A percentile compares a stretch with the other conserved stretches of the same genome.
phyloP scores from a whole-genome alignment of 75 land plant genomes.

The Isoetes taiwanensis region DNA sequence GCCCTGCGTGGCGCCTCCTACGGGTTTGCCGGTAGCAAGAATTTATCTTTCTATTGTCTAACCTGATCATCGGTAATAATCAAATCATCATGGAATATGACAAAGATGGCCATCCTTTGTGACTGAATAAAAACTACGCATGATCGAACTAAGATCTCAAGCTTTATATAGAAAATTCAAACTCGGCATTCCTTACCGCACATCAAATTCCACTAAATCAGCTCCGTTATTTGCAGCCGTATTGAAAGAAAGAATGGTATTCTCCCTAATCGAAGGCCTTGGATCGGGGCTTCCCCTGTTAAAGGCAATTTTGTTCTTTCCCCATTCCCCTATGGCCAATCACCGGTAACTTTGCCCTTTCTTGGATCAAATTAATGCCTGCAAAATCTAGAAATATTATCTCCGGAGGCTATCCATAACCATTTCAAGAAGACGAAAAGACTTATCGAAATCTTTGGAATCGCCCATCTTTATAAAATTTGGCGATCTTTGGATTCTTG shows the following conservation, averaged over 20 bases:
- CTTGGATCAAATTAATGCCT: neutral
- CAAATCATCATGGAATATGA: constrained; percentile 3
- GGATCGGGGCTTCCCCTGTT: neutral
- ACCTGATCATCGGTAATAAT: neutral
- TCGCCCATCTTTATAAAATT: too few relatives aligned
- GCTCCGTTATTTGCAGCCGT: constrained; percentile 5
- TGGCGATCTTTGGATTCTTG: too few relatives aligned
- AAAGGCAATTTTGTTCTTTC: constrained; percentile 3
- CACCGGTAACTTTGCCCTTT: neutral
- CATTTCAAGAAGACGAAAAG: too few relatives aligned
- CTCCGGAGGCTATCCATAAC: too few relatives aligned
- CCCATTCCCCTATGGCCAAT: constrained; percentile 5
- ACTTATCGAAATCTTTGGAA: too few relatives aligned
- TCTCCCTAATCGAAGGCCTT: constrained; percentile 7
- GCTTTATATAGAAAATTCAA: neutral
- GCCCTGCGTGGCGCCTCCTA: too few relatives aligned
- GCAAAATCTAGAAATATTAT: too few relatives aligned
- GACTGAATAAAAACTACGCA: neutral
- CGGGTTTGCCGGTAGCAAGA: too few relatives aligned
- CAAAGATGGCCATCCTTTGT: neutral
- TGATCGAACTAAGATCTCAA: neutral
- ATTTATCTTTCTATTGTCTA: too few relatives aligned
- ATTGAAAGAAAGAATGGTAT: constrained; percentile 1
- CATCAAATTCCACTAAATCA: constrained; percentile 3
- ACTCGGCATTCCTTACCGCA: neutral